These are phyloP conservation scores for Coprinopsis strossmayeri DNA, from an alignment of 768 basidiomycete genomes.

Conservation along the genomic window DNA sequence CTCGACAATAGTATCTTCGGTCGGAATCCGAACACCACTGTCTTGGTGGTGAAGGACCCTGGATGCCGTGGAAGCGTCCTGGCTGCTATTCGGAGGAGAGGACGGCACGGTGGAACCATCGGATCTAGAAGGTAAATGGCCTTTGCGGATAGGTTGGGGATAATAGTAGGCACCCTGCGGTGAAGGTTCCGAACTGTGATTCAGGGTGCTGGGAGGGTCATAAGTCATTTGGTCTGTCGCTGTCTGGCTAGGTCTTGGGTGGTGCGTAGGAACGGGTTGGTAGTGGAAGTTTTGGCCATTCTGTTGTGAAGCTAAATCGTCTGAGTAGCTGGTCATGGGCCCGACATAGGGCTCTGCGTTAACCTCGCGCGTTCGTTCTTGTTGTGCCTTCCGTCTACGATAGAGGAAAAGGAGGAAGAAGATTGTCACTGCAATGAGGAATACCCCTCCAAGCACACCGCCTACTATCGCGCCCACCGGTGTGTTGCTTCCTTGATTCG, in stretches of 20 bases:
- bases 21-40: background rate
- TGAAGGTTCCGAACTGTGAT: background rate
- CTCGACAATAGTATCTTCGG: background rate
- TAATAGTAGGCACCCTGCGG: background rate
- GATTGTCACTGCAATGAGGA: background rate
- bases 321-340: background rate
- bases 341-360: background rate
- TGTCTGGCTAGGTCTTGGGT: background rate
- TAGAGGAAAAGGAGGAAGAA: background rate
- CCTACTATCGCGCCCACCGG: slow-evolving; percentile 1
- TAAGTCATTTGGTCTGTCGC: background rate
- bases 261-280: background rate
- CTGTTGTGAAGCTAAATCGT: background rate
- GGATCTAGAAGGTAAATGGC: background rate
- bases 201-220: background rate
- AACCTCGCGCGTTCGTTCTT: background rate
- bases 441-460: background rate
- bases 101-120: no score
- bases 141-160: background rate
- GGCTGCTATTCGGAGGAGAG: background rate
- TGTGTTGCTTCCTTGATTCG: background rate
- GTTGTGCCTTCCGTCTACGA: background rate
- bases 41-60: background rate
- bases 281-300: background rate
- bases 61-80: background rate